These are phyloP conservation scores for Apiotrichum brassicae DNA, from an alignment of 1,284 basidiomycete genomes.

Conservation along the genomic window DNA sequence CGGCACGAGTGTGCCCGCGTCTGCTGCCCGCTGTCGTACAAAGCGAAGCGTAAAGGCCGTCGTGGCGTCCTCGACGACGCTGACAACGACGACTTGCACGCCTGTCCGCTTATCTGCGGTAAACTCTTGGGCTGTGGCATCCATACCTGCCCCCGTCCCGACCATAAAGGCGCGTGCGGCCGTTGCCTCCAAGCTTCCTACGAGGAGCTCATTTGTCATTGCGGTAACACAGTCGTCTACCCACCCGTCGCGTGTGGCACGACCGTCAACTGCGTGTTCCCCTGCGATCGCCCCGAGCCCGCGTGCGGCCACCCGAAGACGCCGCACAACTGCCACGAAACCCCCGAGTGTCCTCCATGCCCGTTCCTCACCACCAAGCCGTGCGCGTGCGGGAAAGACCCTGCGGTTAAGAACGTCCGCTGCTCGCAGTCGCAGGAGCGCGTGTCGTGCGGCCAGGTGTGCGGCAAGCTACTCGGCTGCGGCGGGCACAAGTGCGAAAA, in stretches of 20 bases:
- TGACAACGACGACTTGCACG: constrained; percentile 54
- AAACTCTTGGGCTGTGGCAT: constrained; percentile 66
- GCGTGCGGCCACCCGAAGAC: constrained; percentile 73
- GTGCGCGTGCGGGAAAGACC: constrained; percentile 83
- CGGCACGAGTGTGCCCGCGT: constrained; percentile 71
- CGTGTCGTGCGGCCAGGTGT: constrained; percentile 71
- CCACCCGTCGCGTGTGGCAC: constrained; percentile 64
- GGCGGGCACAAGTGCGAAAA: constrained; percentile 79
- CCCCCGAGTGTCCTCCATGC: constrained; percentile 70
- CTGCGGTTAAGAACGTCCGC: constrained; percentile 50
- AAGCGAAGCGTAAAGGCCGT: constrained; percentile 59
- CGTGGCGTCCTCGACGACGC: constrained; percentile 25
- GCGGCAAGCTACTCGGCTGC: constrained; percentile 69
- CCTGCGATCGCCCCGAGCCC: constrained; percentile 64
- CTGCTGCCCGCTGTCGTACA: constrained; percentile 77
- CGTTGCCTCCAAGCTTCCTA: constrained; percentile 79
- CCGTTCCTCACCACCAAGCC: constrained; percentile 65
- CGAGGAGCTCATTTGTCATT: constrained; percentile 78
- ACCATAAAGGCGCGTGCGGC: constrained; percentile 74
- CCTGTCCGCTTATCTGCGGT: constrained; percentile 70
- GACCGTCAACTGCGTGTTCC: constrained; percentile 65
- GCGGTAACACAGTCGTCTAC: constrained; percentile 63
- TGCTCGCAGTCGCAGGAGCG: constrained; percentile 66
- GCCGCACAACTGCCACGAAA: constrained; percentile 72
- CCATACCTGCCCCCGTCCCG: constrained; percentile 65